Percentiles rank a stretch among this genome's conserved stretches.
These are phyloP conservation scores for Pyrenophora seminiperda DNA, from an alignment of 2,329 filamentous ascomycete genomes.

Conservation along the genomic window DNA sequence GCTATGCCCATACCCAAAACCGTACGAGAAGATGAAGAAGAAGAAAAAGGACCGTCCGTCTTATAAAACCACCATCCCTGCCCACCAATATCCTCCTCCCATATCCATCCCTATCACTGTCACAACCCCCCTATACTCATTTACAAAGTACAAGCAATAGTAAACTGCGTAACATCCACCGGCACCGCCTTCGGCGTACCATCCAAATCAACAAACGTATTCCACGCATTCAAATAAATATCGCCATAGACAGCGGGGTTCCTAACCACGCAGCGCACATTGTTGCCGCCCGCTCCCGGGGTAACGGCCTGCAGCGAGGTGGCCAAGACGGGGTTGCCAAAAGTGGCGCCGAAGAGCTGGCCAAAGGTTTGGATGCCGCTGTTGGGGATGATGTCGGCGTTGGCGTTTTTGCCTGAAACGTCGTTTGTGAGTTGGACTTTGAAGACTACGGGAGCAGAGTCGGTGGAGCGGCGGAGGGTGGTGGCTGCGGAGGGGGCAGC, in stretches of 20 bases:
- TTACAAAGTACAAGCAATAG: slow-evolving; percentile 13
- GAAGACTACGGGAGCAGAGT: neutral
- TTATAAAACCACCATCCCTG: too few species aligned
- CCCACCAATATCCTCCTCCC: too few species aligned
- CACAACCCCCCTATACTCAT: too few species aligned
- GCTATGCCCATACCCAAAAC: too few species aligned
- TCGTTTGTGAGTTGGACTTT: slow-evolving; percentile 12
- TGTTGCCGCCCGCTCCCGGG: slow-evolving; percentile 7
- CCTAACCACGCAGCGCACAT: slow-evolving; percentile 2
- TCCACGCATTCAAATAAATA: slow-evolving; percentile 10
- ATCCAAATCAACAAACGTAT: slow-evolving; percentile 23
- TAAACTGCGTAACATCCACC: slow-evolving; percentile 16
- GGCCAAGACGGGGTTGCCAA: slow-evolving; percentile 3
- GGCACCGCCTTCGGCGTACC: slow-evolving; percentile 2
- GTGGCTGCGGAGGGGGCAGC: slow-evolving; percentile 9
- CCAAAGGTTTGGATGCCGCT: slow-evolving; percentile 1
- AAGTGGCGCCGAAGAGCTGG: slow-evolving; percentile 4
- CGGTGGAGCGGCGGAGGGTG: too few species aligned
- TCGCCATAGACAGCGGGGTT: neutral
- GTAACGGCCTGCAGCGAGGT: slow-evolving; percentile 11
- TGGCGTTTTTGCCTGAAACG: slow-evolving; percentile 2
- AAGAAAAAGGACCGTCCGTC: too few species aligned
- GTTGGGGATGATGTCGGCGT: slow-evolving; percentile 8
- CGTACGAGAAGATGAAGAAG: too few species aligned
- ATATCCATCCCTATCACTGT: too few species aligned